Evolutionary conservation across 495 filamentous ascomycete genomes (phyloP).

Genomic region (Glonium stellatum): DNA sequence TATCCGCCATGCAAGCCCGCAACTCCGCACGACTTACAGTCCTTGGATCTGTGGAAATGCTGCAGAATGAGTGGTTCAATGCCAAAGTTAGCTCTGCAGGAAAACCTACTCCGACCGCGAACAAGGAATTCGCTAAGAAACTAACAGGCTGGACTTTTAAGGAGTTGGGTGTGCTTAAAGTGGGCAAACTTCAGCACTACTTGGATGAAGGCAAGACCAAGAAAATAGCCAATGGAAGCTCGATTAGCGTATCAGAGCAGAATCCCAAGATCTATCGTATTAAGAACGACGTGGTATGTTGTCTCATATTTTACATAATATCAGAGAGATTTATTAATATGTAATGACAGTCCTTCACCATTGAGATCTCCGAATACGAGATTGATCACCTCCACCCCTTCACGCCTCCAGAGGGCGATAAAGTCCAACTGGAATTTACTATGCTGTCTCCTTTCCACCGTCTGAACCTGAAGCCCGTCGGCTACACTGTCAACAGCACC

Average conservation of each 20-base stretch:
- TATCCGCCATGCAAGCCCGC: constrained; percentile 79
- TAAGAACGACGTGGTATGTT: constrained; percentile 91
- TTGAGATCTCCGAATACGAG: constrained; percentile 79
- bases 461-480: constrained; percentile 57
- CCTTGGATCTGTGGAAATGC: constrained; percentile 75
- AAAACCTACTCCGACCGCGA: constrained; percentile 55
- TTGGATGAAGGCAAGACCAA: constrained; percentile 52
- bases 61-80: constrained; percentile 86
- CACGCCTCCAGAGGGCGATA: constrained; percentile 58
- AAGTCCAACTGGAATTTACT: constrained; percentile 87
- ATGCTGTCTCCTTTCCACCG: constrained; percentile 99
- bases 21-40: constrained; percentile 90
- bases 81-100: constrained; percentile 53
- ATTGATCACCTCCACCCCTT: constrained; percentile 68
- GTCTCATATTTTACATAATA: background rate
- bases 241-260: constrained; percentile 35
- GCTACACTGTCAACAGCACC: constrained; percentile 56
- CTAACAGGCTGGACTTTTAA: constrained; percentile 88
- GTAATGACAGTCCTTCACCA: constrained; percentile 63
- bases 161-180: constrained; percentile 82
- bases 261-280: constrained; percentile 92
- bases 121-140: constrained; percentile 78
- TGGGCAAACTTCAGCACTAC: constrained; percentile 76
- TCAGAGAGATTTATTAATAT: constrained; percentile 27
- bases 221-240: constrained; percentile 19